Conservation (phyloP, 768 basidiomycete species). For the Psilocybe sp. region DNA sequence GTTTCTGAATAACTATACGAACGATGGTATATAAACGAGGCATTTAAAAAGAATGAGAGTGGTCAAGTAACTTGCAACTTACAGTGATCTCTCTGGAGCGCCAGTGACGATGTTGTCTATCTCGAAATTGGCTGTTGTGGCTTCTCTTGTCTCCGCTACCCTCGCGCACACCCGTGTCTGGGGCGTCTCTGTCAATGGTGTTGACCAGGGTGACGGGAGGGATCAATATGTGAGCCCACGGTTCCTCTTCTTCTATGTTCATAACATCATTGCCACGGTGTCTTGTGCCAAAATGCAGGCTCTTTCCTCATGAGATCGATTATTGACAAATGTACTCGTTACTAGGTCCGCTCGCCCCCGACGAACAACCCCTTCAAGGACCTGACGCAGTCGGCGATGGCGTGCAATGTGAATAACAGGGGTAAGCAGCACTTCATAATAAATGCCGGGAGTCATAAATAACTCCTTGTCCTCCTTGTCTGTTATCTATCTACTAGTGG, state of each 20-base stretch:
- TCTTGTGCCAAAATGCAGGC: too few relatives aligned
- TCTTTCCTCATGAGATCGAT: too few relatives aligned
- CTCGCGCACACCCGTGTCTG: constrained; percentile 33
- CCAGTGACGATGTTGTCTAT: constrained; percentile 14
- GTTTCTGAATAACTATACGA: too few relatives aligned
- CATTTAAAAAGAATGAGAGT: too few relatives aligned
- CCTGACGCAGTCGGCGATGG: constrained; percentile 24
- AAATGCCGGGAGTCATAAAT: not conserved
- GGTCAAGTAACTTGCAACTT: not conserved
- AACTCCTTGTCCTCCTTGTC: not conserved
- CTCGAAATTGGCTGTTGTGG: constrained; percentile 15
- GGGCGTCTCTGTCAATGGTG: constrained; percentile 34
- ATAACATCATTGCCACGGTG: too few relatives aligned
- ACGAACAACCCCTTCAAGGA: constrained; percentile 36
- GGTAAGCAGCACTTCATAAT: constrained; percentile 13
- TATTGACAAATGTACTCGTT: not conserved
- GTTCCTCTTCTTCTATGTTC: not conserved
- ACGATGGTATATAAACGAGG: too few relatives aligned
- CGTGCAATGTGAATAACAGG: constrained; percentile 31
- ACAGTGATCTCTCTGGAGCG: too few relatives aligned
- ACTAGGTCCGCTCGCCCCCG: constrained; percentile 34
- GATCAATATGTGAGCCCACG: constrained; percentile 24
- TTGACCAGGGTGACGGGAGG: constrained; percentile 32
- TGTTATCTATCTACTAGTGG: constrained; percentile 20
- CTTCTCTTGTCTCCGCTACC: constrained; percentile 19